Base-by-base conservation (phyloP, 306 rosid genomes). In the Sphenostylis stenocarpa region DNA sequence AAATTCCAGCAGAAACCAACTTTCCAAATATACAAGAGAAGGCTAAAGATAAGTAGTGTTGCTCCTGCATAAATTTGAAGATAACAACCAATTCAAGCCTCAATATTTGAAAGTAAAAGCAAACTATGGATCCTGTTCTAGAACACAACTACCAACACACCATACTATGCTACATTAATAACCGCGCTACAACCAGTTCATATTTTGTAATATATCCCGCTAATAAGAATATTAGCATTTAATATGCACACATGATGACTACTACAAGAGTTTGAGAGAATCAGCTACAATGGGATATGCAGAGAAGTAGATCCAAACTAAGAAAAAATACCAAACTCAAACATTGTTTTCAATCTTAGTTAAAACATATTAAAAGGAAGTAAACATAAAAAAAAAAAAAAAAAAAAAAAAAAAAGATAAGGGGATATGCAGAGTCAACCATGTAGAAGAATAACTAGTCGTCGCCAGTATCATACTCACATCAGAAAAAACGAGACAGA, bases 21-120 rank as follows among this genome's bases (percentile, higher is more conserved):
- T 73, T 73, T 61, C 66, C 44, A 63, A 74, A 29, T 20, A 67
- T 55, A 69, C 29, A 75, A 75, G 16, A 53, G 31, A 64, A 71
- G 7, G 60, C 43, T 45, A 55, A 61, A 81, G 71, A 77, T 65
- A 21, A 28, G 41, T 43, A 8, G 52, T 57, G 52, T 31, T 52
- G 60, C 58, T 36, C 82, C 85, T 77, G 88, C 88, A 81, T n/a
- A 45, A 77, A 77, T 77, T 73, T 77, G 55, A 68, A 63, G 39
- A 73, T 21, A 81, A 60, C 19, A 73, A 73, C 48, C 70, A 76
- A 39, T 58, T 81, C 77, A 81, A 81, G 41, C 73, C 61, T 67
- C 68, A 10, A 20, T 75, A 38, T 73, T 77, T 72, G 36, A 56
- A 66, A 41, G 21, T 26, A 58, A 26, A 82, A 31, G 1, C 12